Conservation (phyloP, 805 yeast genomes). For the Huiozyma sinensis region DNA sequence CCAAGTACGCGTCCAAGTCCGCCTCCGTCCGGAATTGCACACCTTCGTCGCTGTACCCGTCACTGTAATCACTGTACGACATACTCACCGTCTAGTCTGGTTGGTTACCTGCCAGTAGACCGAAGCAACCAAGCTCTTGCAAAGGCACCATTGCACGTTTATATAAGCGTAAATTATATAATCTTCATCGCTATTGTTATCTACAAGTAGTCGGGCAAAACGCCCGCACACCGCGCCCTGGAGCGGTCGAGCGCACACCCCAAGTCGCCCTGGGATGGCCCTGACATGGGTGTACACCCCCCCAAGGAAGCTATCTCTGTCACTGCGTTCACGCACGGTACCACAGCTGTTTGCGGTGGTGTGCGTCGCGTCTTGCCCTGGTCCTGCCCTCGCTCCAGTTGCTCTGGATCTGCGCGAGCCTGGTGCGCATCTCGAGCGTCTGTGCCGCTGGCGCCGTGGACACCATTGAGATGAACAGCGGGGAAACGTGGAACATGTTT, state of each 20-base stretch:
- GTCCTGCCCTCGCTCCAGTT: constrained; percentile 40
- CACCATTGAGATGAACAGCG: constrained; percentile 42
- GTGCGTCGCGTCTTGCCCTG: constrained; percentile 44
- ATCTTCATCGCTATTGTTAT: neutral
- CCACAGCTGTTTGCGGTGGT: constrained; percentile 53
- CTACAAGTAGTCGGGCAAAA: neutral
- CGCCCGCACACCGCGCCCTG: neutral
- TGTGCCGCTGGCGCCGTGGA: constrained; percentile 36
- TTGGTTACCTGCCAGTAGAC: no score
- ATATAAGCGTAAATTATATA: neutral
- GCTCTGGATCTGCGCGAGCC: constrained; percentile 36
- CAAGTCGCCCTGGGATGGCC: neutral
- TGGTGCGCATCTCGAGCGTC: constrained; percentile 34
- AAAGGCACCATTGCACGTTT: neutral
- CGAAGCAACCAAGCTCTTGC: neutral
- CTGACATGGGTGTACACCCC: neutral
- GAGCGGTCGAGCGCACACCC: neutral
- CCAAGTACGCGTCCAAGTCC: constrained; percentile 28
- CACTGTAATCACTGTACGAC: constrained; percentile 7
- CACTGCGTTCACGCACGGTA: constrained; percentile 38
- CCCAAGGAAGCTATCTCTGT: neutral
- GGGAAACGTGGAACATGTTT: constrained; percentile 42
- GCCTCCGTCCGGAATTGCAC: constrained; percentile 31
- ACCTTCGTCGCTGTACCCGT: constrained; percentile 24
- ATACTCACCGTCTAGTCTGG: neutral